Evolutionary conservation across 441 rosid genomes (phyloP).

Genomic region (Raphanus hybrid): DNA sequence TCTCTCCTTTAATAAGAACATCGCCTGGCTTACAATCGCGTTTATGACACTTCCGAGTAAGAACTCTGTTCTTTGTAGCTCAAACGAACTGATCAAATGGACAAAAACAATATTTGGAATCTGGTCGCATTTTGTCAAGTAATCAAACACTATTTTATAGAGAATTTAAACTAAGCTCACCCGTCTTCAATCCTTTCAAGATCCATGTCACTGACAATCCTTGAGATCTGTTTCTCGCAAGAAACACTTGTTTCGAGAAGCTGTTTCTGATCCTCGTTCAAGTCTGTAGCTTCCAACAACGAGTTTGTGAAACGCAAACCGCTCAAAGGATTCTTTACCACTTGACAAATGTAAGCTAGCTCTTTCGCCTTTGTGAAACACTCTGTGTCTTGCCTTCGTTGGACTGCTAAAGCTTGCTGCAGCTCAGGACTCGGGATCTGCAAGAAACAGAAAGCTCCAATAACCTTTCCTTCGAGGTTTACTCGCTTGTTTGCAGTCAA

Average conservation of each 20-base stretch:
- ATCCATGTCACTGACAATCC: constrained; percentile 67
- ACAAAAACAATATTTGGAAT: constrained; percentile 4
- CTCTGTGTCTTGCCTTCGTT: constrained; percentile 72
- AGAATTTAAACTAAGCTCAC: constrained; percentile 41
- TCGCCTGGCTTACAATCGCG: constrained; percentile 95
- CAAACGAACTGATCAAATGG: constrained; percentile 64
- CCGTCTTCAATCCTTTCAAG: constrained; percentile 77
- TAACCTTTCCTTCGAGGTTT: constrained; percentile 67
- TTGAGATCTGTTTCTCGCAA: constrained; percentile 82
- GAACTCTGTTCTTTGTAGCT: constrained; percentile 77
- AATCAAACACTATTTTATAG: neutral
- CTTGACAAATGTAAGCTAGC: constrained; percentile 85
- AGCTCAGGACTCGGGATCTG: constrained; percentile 93
- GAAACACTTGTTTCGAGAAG: constrained; percentile 84
- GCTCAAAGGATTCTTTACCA: constrained; percentile 71
- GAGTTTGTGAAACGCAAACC: constrained; percentile 81
- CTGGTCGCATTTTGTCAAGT: constrained; percentile 6
- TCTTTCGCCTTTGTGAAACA: constrained; percentile 72
- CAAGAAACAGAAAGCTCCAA: constrained; percentile 95
- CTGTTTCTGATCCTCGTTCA: constrained; percentile 89
- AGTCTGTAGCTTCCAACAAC: constrained; percentile 73
- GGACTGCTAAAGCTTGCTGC: constrained; percentile 78
- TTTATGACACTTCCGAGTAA: constrained; percentile 79
- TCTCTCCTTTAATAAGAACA: constrained; percentile 76
- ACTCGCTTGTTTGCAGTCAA: constrained; percentile 85